phyloP scores from a whole-genome alignment of 768 basidiomycete genomes.

The Mycena leptocephala region DNA sequence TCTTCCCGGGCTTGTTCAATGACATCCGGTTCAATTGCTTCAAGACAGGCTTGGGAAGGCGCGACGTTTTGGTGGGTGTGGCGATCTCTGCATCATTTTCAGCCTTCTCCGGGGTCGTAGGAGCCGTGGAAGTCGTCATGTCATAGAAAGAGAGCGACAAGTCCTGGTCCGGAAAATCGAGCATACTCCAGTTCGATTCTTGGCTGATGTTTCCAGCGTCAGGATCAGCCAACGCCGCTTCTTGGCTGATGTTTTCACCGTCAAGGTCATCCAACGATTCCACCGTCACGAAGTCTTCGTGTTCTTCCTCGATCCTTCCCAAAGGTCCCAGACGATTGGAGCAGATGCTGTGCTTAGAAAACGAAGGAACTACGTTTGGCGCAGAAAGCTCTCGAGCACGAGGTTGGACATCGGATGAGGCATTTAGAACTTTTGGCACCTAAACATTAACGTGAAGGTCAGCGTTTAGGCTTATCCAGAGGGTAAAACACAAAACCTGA shows the following conservation, averaged over 20 bases:
- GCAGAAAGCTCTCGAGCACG: constrained; percentile 25
- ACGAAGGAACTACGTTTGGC: constrained; percentile 34
- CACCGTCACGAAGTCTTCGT: constrained; percentile 10
- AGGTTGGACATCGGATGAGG: constrained; percentile 6
- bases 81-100: neutral
- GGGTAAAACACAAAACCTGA: neutral
- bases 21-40: constrained; percentile 41
- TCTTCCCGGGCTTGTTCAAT: constrained; percentile 18
- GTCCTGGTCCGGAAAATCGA: constrained; percentile 28
- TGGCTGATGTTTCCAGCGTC: constrained; percentile 1
- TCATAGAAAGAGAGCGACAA: constrained; percentile 22
- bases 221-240: neutral
- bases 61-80: constrained; percentile 33
- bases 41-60: constrained; percentile 43
- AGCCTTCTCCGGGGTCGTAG: constrained; percentile 1
- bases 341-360: constrained; percentile 38
- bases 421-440: neutral
- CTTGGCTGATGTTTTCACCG: neutral
- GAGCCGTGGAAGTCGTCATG: neutral
- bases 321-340: constrained; percentile 32
- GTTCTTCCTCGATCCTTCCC: constrained; percentile 38
- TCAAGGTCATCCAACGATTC: neutral
- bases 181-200: constrained; percentile 31
- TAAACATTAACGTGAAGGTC: neutral
- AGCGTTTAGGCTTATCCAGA: neutral